Base-by-base conservation (phyloP, 2,329 filamentous ascomycete genomes). In the Coniochaeta sp. region DNA sequence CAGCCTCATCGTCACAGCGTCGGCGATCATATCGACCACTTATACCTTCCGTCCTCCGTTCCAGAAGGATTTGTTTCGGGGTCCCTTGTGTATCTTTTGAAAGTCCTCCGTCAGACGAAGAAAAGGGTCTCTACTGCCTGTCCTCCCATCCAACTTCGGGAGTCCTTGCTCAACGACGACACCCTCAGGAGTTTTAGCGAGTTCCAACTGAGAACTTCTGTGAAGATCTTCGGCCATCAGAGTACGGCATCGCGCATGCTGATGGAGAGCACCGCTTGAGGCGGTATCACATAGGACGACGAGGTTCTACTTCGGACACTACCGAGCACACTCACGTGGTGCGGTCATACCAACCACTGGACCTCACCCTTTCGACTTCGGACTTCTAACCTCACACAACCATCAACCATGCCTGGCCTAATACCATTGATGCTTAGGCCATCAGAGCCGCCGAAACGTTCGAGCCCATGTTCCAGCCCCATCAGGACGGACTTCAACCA, bases 371-470 rank as follows among this genome's bases (percentile, higher is more conserved):
- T n/a, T n/a, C n/a, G 45, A 33, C 22, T 33, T n/a, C 27, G 13
- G 22, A 49, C 42, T 24, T 16, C 30, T n/a, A 26, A 52, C 54
- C 30, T 49, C 50, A 32, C 31, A n/a, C 32, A 48, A 20, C 8
- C 46, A 10, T 12, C 53, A 54, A 54, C 48, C 48, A 63, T 63
- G 61, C 53, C 53, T 22, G 61, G 61, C 35, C 49, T 63, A 26
- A 63, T 63, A 49, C 61, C 61, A 46, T 47, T 63, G 28, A 61
- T 63, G 61, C 61, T 63, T 50, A 51, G 48, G 26, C 59, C 60
- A 18, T 28, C 49, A 31, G 51, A 48, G 57, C 57, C 57, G 52
- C 32, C 57, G 56, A 33, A 48, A 6, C 38, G 38, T 22, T 6
- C 54, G 45, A 60, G 57, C 54, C 49, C 54, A 54, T 16, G 12